Evolutionary conservation across 805 yeast species (phyloP).

Genomic region (Saccharomycopsis lassenensis): DNA sequence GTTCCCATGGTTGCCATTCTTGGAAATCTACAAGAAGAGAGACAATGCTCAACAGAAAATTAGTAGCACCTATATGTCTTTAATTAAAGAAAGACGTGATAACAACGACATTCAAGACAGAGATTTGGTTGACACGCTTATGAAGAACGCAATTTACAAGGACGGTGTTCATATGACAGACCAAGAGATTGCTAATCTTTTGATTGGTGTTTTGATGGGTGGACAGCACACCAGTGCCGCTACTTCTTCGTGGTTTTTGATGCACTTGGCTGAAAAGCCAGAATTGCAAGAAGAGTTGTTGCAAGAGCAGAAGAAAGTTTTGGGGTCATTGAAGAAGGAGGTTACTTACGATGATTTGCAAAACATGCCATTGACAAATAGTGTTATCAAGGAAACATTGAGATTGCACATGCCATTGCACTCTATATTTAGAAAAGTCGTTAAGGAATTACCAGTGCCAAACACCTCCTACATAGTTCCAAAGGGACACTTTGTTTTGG

Average conservation of each 20-base stretch:
- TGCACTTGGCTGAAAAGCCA: constrained; percentile 83
- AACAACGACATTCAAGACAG: constrained; percentile 71
- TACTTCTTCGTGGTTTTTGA: constrained; percentile 88
- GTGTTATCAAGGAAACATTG: constrained; percentile 82
- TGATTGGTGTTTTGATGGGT: constrained; percentile 96
- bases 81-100: constrained; percentile 64
- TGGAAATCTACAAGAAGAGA: constrained; percentile 63
- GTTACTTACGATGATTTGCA: constrained; percentile 75
- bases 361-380: constrained; percentile 71
- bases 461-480: constrained; percentile 76
- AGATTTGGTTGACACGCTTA: constrained; percentile 81
- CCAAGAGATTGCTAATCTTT: constrained; percentile 82
- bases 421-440: constrained; percentile 88
- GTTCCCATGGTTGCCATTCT: constrained; percentile 87
- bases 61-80: constrained; percentile 66
- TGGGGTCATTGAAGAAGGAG: constrained; percentile 46
- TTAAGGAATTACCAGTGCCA: constrained; percentile 68
- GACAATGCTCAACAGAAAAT: constrained; percentile 81
- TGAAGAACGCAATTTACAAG: constrained; percentile 75
- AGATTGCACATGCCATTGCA: constrained; percentile 96
- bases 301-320: constrained; percentile 58
- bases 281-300: constrained; percentile 74
- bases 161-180: constrained; percentile 95
- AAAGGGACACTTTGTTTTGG: constrained; percentile 78
- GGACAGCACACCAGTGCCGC: constrained; percentile 98